A percentile compares a stretch with the other conserved stretches of the same genome.
These are phyloP conservation scores for Beauveria asiatica DNA, from an alignment of 2,329 filamentous ascomycete genomes.

Conservation along the genomic window DNA sequence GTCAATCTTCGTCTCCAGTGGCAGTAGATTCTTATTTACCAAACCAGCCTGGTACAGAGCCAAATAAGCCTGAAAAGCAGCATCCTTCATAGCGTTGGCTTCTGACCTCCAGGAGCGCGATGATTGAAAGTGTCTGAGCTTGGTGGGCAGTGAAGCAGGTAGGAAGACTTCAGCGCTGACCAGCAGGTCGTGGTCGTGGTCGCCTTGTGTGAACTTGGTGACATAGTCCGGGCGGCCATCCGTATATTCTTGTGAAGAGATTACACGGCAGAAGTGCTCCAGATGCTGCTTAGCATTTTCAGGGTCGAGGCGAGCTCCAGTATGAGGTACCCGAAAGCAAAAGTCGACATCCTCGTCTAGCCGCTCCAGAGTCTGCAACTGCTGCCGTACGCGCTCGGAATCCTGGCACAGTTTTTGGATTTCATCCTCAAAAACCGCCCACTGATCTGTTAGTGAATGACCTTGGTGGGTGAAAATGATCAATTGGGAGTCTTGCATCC, in stretches of 20 bases:
- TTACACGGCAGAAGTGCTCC: slow-evolving; percentile 66
- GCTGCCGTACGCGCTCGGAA: slow-evolving; percentile 43
- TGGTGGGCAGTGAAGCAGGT: slow-evolving; percentile 57
- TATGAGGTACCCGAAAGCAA: slow-evolving; percentile 31
- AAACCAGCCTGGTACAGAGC: slow-evolving; percentile 61
- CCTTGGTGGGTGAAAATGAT: slow-evolving; percentile 34
- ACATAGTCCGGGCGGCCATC: slow-evolving; percentile 62
- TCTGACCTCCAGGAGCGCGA: slow-evolving; percentile 55
- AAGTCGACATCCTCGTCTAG: slow-evolving; percentile 17
- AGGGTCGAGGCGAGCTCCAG: slow-evolving; percentile 59
- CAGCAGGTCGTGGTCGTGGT: slow-evolving; percentile 17
- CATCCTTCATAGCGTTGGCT: slow-evolving; percentile 67
- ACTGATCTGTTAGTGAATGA: slow-evolving; percentile 33
- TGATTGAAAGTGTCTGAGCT: slow-evolving; percentile 19
- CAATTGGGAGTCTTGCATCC: slow-evolving; percentile 43
- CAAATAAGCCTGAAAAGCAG: slow-evolving; percentile 71
- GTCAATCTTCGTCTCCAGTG: slow-evolving; percentile 39
- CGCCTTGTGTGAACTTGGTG: slow-evolving; percentile 30
- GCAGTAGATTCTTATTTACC: slow-evolving; percentile 71
- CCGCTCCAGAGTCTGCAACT: slow-evolving; percentile 41
- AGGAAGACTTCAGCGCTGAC: slow-evolving; percentile 57
- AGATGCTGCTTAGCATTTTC: slow-evolving; percentile 70
- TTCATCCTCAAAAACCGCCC: slow-evolving; percentile 59
- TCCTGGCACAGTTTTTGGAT: slow-evolving; percentile 66
- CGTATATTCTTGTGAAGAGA: slow-evolving; percentile 51